Percentiles rank a stretch among this genome's conserved stretches.
Evolutionary conservation across 768 basidiomycete species (phyloP).

Genomic region (Leccinum barrowsii): DNA sequence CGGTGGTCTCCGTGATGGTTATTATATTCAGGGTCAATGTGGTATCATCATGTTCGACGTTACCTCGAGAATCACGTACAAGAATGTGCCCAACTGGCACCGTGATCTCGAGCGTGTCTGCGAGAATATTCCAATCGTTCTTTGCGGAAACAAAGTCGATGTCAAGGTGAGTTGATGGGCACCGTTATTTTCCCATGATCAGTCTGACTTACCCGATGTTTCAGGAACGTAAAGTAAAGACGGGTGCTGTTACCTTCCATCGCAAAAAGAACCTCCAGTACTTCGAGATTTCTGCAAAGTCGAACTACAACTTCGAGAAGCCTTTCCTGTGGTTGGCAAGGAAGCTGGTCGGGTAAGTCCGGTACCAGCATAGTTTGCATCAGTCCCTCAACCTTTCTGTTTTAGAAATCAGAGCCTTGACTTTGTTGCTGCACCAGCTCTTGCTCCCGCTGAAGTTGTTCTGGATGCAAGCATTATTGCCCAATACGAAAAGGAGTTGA

Average conservation of each 20-base stretch:
- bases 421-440: slow-evolving; percentile 94
- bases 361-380: not conserved
- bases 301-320: slow-evolving; percentile 99
- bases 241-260: slow-evolving; percentile 97
- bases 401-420: slow-evolving; percentile 80
- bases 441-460: slow-evolving; percentile 89
- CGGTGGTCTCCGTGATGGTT: slow-evolving; percentile 95
- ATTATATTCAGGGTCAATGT: slow-evolving; percentile 97
- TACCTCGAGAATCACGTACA: slow-evolving; percentile 99
- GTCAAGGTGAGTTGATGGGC: slow-evolving; percentile 71
- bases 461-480: slow-evolving; percentile 78
- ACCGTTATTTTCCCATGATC: not conserved
- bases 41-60: slow-evolving; percentile 99
- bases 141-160: slow-evolving; percentile 99
- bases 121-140: slow-evolving; percentile 98
- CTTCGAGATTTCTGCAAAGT: slow-evolving; percentile 99
- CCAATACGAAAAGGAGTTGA: slow-evolving; percentile 77
- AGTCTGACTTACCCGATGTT: slow-evolving; percentile 7
- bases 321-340: slow-evolving; percentile 99
- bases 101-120: slow-evolving; percentile 99
- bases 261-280: slow-evolving; percentile 99
- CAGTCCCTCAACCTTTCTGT: not conserved
- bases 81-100: slow-evolving; percentile 99
- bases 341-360: slow-evolving; percentile 90
- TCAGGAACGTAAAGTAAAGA: slow-evolving; percentile 99